Percentiles rank a stretch among this genome's conserved stretches.
Evolutionary conservation across 2,329 filamentous ascomycete genomes (phyloP).

Genomic region (Exophiala sideris): DNA sequence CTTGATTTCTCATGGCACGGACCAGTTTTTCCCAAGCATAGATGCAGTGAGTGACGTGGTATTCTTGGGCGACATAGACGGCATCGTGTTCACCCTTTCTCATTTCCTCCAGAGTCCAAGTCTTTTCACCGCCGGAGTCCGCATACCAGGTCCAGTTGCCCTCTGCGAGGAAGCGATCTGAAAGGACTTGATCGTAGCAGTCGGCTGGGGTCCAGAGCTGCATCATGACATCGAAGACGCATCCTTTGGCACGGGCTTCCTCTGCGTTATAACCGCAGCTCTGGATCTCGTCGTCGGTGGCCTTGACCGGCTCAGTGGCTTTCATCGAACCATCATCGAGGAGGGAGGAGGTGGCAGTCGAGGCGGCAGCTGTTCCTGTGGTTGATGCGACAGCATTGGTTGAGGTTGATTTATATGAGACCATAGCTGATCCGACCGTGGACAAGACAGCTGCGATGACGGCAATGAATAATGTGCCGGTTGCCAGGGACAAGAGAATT

Average conservation of each 20-base stretch:
- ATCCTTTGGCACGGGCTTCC: constrained; percentile 25
- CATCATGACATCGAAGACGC: constrained; percentile 30
- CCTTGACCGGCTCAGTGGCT: background rate
- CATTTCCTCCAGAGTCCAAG: constrained; percentile 24
- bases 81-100: constrained; percentile 27
- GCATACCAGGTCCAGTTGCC: constrained; percentile 31
- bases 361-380: constrained; percentile 7
- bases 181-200: constrained; percentile 25
- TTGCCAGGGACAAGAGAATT: constrained; percentile 20
- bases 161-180: constrained; percentile 24
- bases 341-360: constrained; percentile 3
- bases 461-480: constrained; percentile 21
- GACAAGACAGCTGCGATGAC: constrained; percentile 21
- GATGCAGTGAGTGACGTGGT: constrained; percentile 28
- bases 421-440: constrained; percentile 19
- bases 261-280: constrained; percentile 23
- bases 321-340: constrained; percentile 12
- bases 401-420: constrained; percentile 7
- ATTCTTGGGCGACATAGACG: constrained; percentile 27
- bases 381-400: constrained; percentile 4
- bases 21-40: constrained; percentile 29
- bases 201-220: constrained; percentile 26
- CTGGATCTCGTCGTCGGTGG: constrained; percentile 13
- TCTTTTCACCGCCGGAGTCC: constrained; percentile 11
- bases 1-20: constrained; percentile 27